These are phyloP conservation scores for Yarrowia sp. DNA, from an alignment of 805 yeast genomes.

Conservation along the genomic window DNA sequence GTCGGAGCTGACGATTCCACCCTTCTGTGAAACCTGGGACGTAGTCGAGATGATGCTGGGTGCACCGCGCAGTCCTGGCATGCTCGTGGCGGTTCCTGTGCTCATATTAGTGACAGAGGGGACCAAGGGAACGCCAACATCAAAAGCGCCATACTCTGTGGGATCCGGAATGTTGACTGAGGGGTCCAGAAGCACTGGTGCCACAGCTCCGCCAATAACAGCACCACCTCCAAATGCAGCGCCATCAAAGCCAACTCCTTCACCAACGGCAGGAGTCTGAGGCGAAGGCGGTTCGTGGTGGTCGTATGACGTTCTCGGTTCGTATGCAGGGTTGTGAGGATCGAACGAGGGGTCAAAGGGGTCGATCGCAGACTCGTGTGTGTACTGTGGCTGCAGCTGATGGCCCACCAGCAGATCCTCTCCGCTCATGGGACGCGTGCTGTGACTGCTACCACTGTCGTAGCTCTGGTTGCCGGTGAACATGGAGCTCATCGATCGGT, in stretches of 20 bases:
- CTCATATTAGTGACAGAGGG: conserved; percentile 25
- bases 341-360: conserved; percentile 12
- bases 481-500: background rate
- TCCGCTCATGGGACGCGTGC: background rate
- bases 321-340: conserved; percentile 14
- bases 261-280: background rate
- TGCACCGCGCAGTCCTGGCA: background rate
- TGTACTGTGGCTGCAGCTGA: conserved; percentile 2
- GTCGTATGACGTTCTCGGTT: background rate
- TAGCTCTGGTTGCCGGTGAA: background rate
- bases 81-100: conserved; percentile 36
- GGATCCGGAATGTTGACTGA: conserved; percentile 13
- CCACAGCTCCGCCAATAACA: background rate
- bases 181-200: conserved; percentile 5
- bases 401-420: background rate
- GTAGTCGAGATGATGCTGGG: conserved; percentile 15
- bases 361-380: conserved; percentile 5
- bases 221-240: conserved; percentile 8
- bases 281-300: conserved; percentile 3
- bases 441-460: conserved; percentile 8
- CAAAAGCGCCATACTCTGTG: conserved; percentile 11
- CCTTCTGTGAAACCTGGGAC: conserved; percentile 5
- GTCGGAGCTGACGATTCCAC: background rate
- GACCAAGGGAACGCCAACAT: conserved; percentile 22
- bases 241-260: background rate